A percentile compares a stretch with the other conserved stretches of the same genome.
Conservation (phyloP, 192 early-diverging fungal genomes). For the Obelidium mucronatum region DNA sequence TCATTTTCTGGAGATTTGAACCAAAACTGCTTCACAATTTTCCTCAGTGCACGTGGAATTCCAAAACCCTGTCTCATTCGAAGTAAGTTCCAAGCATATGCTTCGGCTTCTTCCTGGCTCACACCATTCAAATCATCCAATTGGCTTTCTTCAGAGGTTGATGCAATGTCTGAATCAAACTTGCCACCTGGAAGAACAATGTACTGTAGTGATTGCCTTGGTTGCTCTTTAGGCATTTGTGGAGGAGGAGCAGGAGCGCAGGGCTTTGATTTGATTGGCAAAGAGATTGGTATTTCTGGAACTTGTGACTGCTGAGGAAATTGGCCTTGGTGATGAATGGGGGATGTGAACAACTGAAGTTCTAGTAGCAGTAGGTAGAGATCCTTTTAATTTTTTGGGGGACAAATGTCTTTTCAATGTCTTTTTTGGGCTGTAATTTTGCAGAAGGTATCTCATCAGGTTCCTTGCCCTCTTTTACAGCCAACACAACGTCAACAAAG, state of each 20-base stretch:
- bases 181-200: not conserved
- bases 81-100: constrained; percentile 52
- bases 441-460: no score
- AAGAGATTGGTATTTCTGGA: no score
- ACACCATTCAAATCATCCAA: constrained; percentile 28
- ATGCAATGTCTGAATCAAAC: not conserved
- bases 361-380: no score
- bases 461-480: no score
- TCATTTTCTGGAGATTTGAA: constrained; percentile 16
- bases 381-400: no score
- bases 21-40: constrained; percentile 39
- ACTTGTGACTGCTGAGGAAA: no score
- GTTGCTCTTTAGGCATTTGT: no score
- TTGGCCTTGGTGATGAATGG: no score
- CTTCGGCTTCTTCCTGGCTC: constrained; percentile 30
- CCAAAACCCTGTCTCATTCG: constrained; percentile 9
- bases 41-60: constrained; percentile 25
- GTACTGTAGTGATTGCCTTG: not conserved
- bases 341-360: no score
- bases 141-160: not conserved
- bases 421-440: no score
- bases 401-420: no score
- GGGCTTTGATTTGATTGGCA: not conserved
- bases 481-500: not conserved
- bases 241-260: not conserved